Conservation (phyloP, 441 rosid species). For the Viola pubescens region DNA sequence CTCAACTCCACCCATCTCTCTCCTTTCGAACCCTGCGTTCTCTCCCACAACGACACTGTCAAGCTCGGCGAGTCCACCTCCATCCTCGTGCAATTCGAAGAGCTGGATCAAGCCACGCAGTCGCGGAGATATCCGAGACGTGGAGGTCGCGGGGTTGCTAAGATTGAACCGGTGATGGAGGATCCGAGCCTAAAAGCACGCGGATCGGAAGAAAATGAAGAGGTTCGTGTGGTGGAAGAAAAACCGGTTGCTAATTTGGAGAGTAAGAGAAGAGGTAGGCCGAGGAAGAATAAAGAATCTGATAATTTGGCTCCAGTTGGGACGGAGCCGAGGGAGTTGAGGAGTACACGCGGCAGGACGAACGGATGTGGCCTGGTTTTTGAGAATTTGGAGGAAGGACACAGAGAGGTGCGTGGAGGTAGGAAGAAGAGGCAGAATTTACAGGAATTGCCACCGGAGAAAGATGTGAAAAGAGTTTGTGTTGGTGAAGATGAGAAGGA, state of each 20-base stretch:
- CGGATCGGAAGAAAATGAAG: no score
- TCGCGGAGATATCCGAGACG: conserved; percentile 27
- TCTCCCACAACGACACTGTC: conserved; percentile 40
- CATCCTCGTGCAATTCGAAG: conserved; percentile 29
- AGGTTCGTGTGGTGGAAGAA: conserved; percentile 3
- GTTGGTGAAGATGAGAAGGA: conserved; percentile 12
- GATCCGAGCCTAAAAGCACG: not conserved
- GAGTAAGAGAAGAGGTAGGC: conserved; percentile 25
- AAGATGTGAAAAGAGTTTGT: conserved; percentile 13
- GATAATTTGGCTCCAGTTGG: conserved; percentile 1
- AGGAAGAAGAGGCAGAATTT: conserved; percentile 20
- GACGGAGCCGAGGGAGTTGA: conserved; percentile 9
- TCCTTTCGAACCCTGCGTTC: conserved; percentile 29
- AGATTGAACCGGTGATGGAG: not conserved
- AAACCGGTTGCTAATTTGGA: not conserved
- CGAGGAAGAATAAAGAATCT: conserved; percentile 19
- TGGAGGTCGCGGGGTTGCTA: not conserved
- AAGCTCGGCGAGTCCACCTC: conserved; percentile 55
- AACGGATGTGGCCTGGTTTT: conserved; percentile 8
- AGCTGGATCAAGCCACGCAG: conserved; percentile 16
- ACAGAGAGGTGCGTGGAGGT: conserved; percentile 8
- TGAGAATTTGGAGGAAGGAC: conserved; percentile 18
- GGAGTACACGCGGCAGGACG: conserved; percentile 30
- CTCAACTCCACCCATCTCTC: conserved; percentile 36
- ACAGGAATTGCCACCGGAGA: conserved; percentile 19